These are phyloP conservation scores for Paracoccidioides lutzii DNA, from an alignment of 2,329 filamentous ascomycete genomes.

Conservation along the genomic window DNA sequence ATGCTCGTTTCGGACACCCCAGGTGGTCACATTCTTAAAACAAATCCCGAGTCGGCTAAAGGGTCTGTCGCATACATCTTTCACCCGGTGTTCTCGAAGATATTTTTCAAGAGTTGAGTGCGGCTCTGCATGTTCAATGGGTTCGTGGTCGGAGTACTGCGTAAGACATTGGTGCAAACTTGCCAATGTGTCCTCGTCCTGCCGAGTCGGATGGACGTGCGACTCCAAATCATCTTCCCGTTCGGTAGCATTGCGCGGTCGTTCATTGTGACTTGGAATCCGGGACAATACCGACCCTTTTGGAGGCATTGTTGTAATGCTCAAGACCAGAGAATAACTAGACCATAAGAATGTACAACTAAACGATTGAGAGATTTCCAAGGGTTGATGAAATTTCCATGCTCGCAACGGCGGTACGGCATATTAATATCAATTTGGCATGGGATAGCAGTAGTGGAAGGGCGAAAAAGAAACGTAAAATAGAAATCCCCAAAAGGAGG, in stretches of 20 bases:
- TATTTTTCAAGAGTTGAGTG: constrained; percentile 57
- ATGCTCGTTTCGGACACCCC: constrained; percentile 50
- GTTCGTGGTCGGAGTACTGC: constrained; percentile 6
- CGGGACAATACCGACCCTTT: constrained; percentile 1
- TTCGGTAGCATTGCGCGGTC: not conserved
- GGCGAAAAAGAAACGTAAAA: not conserved
- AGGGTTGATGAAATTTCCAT: not conserved
- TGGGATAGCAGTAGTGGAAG: not conserved
- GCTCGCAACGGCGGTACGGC: not conserved
- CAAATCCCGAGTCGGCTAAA: constrained; percentile 47
- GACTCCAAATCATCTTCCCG: constrained; percentile 4
- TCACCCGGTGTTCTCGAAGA: constrained; percentile 53
- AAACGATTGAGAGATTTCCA: not conserved
- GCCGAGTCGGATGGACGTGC: constrained; percentile 19
- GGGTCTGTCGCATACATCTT: constrained; percentile 50
- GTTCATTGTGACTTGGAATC: not conserved
- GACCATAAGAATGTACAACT: not conserved
- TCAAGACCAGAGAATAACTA: not conserved
- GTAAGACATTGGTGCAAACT: constrained; percentile 22
- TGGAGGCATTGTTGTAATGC: not conserved
- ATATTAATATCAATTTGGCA: not conserved
- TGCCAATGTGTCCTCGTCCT: constrained; percentile 21
- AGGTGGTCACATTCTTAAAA: constrained; percentile 59
- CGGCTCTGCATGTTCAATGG: constrained; percentile 17
- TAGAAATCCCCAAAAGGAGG: not conserved